Evolutionary conservation across 257 asterid genomes (phyloP).

Genomic region (Solanum tarijense): DNA sequence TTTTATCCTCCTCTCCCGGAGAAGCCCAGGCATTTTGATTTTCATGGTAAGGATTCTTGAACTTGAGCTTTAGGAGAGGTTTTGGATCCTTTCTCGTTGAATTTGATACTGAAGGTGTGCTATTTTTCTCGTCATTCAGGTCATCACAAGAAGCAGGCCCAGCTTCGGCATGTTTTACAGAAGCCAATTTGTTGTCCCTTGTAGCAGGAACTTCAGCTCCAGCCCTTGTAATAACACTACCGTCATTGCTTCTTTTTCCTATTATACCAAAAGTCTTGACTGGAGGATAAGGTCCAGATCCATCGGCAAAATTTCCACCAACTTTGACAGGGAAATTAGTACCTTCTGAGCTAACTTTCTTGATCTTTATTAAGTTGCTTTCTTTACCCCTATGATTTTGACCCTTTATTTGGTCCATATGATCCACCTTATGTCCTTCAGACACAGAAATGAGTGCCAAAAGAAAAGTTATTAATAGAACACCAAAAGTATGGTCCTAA

Average conservation of each 20-base stretch:
- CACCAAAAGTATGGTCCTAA: neutral
- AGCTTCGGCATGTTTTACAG: slow-evolving; percentile 20
- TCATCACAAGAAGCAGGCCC: slow-evolving; percentile 25
- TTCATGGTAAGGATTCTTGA: slow-evolving; percentile 53
- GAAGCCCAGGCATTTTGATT: slow-evolving; percentile 36
- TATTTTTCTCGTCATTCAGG: slow-evolving; percentile 31
- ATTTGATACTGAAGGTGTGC: slow-evolving; percentile 19
- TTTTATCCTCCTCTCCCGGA: slow-evolving; percentile 52
- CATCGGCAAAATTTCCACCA: slow-evolving; percentile 26
- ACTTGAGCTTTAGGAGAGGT: slow-evolving; percentile 66
- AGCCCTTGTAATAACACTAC: slow-evolving; percentile 20
- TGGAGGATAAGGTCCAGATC: slow-evolving; percentile 33
- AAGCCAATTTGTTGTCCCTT: slow-evolving; percentile 31
- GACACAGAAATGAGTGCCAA: neutral
- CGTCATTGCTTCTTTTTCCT: slow-evolving; percentile 46
- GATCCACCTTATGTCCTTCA: slow-evolving; percentile 22
- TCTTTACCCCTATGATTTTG: slow-evolving; percentile 31
- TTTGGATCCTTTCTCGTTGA: slow-evolving; percentile 43
- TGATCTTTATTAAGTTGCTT: slow-evolving; percentile 25
- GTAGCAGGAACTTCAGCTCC: slow-evolving; percentile 29
- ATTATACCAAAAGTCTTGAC: slow-evolving; percentile 19
- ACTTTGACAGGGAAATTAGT: slow-evolving; percentile 16
- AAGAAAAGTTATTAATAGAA: neutral
- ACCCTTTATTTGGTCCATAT: slow-evolving; percentile 32
- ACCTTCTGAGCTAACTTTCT: slow-evolving; percentile 18